Evolutionary conservation across 2,329 filamentous ascomycete species (phyloP).

Genomic region (Claviceps sp.): DNA sequence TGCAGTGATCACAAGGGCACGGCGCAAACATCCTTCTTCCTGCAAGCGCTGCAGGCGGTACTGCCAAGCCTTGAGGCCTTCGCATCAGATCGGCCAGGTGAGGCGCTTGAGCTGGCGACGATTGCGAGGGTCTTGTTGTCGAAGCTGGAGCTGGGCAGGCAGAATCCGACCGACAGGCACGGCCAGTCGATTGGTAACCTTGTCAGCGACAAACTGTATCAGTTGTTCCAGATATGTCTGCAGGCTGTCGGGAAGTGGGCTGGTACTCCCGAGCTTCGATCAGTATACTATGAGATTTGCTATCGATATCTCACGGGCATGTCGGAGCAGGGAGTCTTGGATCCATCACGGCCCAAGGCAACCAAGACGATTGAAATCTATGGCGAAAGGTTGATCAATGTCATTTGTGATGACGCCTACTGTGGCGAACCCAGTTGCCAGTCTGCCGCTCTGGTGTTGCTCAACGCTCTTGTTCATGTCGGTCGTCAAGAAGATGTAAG

Average conservation of each 20-base stretch:
- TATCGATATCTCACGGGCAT: constrained; percentile 72
- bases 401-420: constrained; percentile 87
- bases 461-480: constrained; percentile 64
- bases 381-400: constrained; percentile 70
- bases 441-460: constrained; percentile 72
- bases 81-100: constrained; percentile 52
- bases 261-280: constrained; percentile 57
- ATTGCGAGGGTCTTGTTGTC: constrained; percentile 62
- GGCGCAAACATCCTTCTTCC: constrained; percentile 61
- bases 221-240: constrained; percentile 80
- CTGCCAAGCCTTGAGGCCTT: constrained; percentile 76
- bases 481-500: constrained; percentile 58
- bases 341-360: constrained; percentile 42
- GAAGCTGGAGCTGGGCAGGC: constrained; percentile 47
- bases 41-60: constrained; percentile 77
- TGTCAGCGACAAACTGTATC: constrained; percentile 77
- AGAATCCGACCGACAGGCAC: constrained; percentile 26
- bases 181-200: constrained; percentile 48
- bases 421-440: constrained; percentile 71
- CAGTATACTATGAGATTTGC: constrained; percentile 83
- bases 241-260: constrained; percentile 64
- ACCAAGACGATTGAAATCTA: constrained; percentile 56
- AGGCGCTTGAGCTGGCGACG: constrained; percentile 63
- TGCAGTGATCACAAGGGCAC: constrained; percentile 65
- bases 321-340: constrained; percentile 35